Evolutionary conservation across 345 rosid species (phyloP), one percentile per base, ranked within the genome.

Genomic region (Carallia pectinifolia): DNA sequence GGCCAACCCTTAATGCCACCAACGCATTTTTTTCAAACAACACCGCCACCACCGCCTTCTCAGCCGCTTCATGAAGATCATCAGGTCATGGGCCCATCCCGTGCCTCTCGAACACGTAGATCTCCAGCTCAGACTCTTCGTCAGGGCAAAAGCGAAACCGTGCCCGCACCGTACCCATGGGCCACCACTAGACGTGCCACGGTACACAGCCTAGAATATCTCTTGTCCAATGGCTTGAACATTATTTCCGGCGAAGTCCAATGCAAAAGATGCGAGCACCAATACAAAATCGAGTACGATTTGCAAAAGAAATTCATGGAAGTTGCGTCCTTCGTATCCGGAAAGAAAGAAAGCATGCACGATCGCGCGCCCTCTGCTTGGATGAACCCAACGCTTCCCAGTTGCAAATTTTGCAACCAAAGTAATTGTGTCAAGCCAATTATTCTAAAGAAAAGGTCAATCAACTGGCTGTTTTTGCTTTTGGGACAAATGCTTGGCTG

Each of bases 381-480:
- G 83, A 75, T 69, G 71, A 64, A 64, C 29, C 86, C 86, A 10
- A 74, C 27, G 0, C 69, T 82, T 7, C 81, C 74, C 0, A 61
- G 18, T 30, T 82, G 86, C 58, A 69, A 40, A 31, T 18, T 44
- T 1, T 82, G 86, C 27, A 44, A 48, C 0, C 71, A 70, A 36
- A 64, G 36, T 3, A 72, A 68, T 6, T 62, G 72, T 31, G 53
- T 67, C 47, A 77, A 61, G 69, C 86, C 83, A 0, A 29, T 71
- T 10, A 4, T 53, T 15, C 1, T 40, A n/a, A 79, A 82, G 74
- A 77, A 79, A 39, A 74, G 69, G 61, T 47, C 55, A 1, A 72
- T 80, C 6, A 82, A 82, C 27, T 82, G 86, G 86, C 29, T 82
- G 56, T 82, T 82, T 31, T 70, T 82, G 76, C 70, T 82, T 1